Conservation (phyloP, 2,329 filamentous ascomycete genomes). For the Geosmithia morbida region DNA sequence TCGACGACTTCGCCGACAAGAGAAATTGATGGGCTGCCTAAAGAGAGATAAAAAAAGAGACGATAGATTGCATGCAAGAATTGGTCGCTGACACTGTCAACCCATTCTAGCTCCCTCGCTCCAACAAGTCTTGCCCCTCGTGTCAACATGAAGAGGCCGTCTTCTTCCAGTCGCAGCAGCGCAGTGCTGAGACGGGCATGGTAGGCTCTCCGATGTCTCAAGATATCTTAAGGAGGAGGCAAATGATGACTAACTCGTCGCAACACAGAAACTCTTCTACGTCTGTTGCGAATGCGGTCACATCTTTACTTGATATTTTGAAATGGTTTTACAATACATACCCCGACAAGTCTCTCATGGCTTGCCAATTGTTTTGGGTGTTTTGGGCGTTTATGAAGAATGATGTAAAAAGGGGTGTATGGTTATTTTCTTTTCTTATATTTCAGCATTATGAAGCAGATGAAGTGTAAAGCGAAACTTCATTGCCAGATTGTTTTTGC, state of each 20-base stretch:
- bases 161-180: slow-evolving; percentile 97
- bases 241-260: slow-evolving; percentile 4
- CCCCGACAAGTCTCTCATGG: not conserved
- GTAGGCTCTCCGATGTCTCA: slow-evolving; percentile 35
- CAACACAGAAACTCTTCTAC: slow-evolving; percentile 67
- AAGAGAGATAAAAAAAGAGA: not conserved
- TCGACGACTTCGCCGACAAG: not conserved
- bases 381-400: not conserved
- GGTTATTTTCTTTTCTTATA: not conserved
- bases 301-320: slow-evolving; percentile 35
- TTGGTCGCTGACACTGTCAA: slow-evolving; percentile 27
- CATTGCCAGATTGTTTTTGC: no score
- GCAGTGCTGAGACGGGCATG: slow-evolving; percentile 96
- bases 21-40: slow-evolving; percentile 8
- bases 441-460: not conserved
- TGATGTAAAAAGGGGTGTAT: not conserved
- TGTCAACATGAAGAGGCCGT: slow-evolving; percentile 86
- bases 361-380: not conserved
- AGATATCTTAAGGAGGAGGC: slow-evolving; percentile 1
- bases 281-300: slow-evolving; percentile 91
- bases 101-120: slow-evolving; percentile 65
- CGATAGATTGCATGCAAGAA: slow-evolving; percentile 5
- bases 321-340: not conserved
- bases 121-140: slow-evolving; percentile 70
- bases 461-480: not conserved